Evolutionary conservation across 148 eudicot genomes (phyloP).

Genomic region (Fagopyrum homotropicum): DNA sequence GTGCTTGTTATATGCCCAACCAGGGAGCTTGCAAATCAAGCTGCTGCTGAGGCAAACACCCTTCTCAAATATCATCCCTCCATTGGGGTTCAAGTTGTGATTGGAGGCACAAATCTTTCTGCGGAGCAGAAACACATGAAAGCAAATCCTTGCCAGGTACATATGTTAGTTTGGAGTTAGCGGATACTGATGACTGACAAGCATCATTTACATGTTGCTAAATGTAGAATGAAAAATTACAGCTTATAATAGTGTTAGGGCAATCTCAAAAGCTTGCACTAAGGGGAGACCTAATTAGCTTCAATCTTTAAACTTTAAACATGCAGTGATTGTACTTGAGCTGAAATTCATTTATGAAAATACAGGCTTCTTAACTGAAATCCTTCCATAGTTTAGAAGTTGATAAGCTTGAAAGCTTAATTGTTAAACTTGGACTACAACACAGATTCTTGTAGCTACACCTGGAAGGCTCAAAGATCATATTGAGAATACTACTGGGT

Average conservation of each 20-base stretch:
- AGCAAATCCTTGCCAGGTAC: constrained; percentile 82
- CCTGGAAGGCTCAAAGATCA: constrained; percentile 96
- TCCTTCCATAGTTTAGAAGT: background rate
- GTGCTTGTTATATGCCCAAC: constrained; percentile 94
- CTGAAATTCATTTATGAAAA: background rate
- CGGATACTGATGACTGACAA: background rate
- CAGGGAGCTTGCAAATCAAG: constrained; percentile 91
- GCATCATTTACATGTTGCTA: background rate
- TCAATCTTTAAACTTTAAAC: background rate
- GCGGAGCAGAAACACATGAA: constrained; percentile 77
- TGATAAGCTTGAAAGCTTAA: constrained; percentile 1
- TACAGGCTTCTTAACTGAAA: background rate
- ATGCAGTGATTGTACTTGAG: background rate
- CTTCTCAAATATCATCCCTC: constrained; percentile 87
- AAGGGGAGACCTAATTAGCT: background rate
- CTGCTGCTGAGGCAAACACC: constrained; percentile 74
- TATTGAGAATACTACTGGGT: constrained; percentile 86
- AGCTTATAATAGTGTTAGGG: background rate
- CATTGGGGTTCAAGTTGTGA: constrained; percentile 88
- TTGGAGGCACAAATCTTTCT: constrained; percentile 81
- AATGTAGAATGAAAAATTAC: background rate
- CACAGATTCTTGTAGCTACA: constrained; percentile 91
- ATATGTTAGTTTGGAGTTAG: background rate
- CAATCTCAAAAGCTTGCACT: background rate
- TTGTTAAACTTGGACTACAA: constrained; percentile 17